phyloP scores from a whole-genome alignment of 441 rosid genomes.

The Arabidopsis hybrid region DNA sequence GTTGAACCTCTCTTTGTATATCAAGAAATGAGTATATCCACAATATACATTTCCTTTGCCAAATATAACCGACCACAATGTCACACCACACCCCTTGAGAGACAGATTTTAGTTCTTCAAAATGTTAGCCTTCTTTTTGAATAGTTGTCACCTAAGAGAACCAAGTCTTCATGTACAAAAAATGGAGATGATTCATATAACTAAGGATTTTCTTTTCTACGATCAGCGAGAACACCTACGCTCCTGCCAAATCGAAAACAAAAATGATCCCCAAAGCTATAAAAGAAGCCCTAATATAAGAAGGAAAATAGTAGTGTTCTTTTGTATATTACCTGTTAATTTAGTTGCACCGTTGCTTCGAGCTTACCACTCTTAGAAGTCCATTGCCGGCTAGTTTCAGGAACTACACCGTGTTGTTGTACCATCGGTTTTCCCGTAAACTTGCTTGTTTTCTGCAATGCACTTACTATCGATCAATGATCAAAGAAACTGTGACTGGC shows the following conservation, averaged over 20 bases:
- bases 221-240: conserved; percentile 53
- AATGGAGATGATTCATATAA: conserved; percentile 1
- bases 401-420: conserved; percentile 42
- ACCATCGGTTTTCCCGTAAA: conserved; percentile 17
- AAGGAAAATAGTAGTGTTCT: not conserved
- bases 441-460: conserved; percentile 27
- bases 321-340: conserved; percentile 34
- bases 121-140: conserved; percentile 20
- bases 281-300: not conserved
- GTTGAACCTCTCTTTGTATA: conserved; percentile 13
- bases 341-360: conserved; percentile 28
- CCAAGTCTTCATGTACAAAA: conserved; percentile 32
- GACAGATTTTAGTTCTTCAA: not conserved
- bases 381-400: conserved; percentile 42
- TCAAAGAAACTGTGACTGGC: conserved; percentile 24
- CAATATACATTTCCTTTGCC: conserved; percentile 31
- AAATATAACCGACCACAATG: not conserved
- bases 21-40: conserved; percentile 22
- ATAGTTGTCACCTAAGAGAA: conserved; percentile 11
- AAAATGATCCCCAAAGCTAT: not conserved
- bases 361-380: conserved; percentile 25
- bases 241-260: conserved; percentile 49
- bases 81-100: not conserved
- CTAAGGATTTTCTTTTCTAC: not conserved
- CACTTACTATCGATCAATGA: conserved; percentile 19